These are phyloP conservation scores for Ramaria sp. DNA, from an alignment of 768 basidiomycete genomes.

Conservation along the genomic window DNA sequence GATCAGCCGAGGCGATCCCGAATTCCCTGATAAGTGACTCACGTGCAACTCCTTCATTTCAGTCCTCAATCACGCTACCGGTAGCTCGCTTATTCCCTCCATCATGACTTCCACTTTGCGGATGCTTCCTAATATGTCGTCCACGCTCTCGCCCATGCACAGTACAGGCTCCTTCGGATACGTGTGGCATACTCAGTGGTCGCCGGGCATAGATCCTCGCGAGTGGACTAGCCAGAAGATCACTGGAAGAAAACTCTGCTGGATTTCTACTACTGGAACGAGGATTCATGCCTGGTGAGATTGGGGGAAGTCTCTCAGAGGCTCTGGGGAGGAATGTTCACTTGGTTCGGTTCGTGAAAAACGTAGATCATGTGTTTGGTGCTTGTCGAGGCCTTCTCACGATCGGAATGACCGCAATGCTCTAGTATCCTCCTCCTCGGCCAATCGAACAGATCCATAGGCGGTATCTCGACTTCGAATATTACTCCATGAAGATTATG, in stretches of 20 bases:
- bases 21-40: constrained; percentile 13
- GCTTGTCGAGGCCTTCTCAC: not conserved
- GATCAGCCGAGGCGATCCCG: constrained; percentile 1
- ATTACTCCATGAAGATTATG: constrained; percentile 72
- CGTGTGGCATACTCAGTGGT: constrained; percentile 10
- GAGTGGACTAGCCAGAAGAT: constrained; percentile 18
- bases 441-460: constrained; percentile 39
- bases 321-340: not conserved
- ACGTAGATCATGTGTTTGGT: not conserved
- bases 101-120: constrained; percentile 50
- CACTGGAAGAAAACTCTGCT: constrained; percentile 14
- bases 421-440: constrained; percentile 23
- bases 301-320: constrained; percentile 14
- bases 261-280: not conserved
- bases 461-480: constrained; percentile 54
- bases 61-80: constrained; percentile 55
- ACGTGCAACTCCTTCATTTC: constrained; percentile 83
- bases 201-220: constrained; percentile 14
- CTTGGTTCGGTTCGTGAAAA: not conserved
- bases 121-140: constrained; percentile 34
- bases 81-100: constrained; percentile 52
- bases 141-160: constrained; percentile 16
- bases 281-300: not conserved
- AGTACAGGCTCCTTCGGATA: not conserved
- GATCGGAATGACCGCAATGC: constrained; percentile 23